These are phyloP conservation scores for Pyricularia sp. DNA, from an alignment of 2,329 filamentous ascomycete species.

Conservation along the genomic window DNA sequence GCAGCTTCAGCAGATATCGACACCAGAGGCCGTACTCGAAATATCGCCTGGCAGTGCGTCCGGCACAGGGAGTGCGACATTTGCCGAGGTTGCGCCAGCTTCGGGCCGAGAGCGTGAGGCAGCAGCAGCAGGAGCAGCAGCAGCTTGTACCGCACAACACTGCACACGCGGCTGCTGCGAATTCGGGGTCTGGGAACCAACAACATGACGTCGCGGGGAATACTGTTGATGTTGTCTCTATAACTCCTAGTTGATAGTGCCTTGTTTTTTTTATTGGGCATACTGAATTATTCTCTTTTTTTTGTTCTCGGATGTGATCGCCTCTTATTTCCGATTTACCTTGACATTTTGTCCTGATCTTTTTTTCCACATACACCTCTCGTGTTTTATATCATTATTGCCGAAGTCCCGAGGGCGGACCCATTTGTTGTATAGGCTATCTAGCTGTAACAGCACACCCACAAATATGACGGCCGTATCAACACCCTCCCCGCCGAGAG, in stretches of 20 bases:
- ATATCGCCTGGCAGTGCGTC: background rate
- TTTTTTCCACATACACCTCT: background rate
- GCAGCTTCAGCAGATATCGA: background rate
- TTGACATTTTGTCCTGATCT: background rate
- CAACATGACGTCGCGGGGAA: background rate
- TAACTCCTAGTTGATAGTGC: conserved; percentile 1
- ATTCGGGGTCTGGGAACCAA: background rate
- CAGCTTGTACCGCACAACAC: background rate
- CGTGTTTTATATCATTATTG: background rate
- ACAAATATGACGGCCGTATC: background rate
- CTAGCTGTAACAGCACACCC: background rate
- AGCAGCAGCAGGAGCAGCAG: background rate
- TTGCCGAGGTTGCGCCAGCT: background rate
- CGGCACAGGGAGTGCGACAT: background rate
- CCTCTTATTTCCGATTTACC: background rate
- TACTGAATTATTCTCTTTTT: background rate
- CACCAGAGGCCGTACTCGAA: background rate
- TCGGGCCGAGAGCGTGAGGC: background rate
- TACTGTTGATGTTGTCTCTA: background rate
- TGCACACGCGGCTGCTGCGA: background rate
- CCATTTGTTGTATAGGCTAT: background rate
- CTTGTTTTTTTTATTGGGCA: background rate
- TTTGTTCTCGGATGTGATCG: background rate
- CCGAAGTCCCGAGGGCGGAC: background rate
- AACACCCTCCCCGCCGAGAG: conserved; percentile 7